phyloP scores from a whole-genome alignment of 1,284 basidiomycete species.

The Sutorius eximius region DNA sequence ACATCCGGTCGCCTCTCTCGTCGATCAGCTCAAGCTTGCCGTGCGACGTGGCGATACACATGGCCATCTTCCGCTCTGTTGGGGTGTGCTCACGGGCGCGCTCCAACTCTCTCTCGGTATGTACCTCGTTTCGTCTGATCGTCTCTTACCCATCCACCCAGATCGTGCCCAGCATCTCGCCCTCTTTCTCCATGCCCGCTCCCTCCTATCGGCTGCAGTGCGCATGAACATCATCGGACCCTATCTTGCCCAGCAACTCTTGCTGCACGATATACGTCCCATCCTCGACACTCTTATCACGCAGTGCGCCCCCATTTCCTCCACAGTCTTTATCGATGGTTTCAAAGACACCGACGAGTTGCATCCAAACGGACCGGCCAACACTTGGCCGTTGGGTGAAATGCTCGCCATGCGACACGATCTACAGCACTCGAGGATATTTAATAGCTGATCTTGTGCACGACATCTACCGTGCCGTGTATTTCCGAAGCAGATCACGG shows the following conservation, averaged over 20 bases:
- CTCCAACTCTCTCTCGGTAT: conserved; percentile 74
- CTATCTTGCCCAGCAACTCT: conserved; percentile 87
- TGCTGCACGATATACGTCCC: conserved; percentile 70
- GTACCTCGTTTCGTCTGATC: conserved; percentile 22
- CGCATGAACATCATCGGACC: conserved; percentile 92
- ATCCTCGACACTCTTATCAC: conserved; percentile 59
- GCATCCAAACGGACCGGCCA: conserved; percentile 62
- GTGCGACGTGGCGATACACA: conserved; percentile 64
- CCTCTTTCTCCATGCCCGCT: conserved; percentile 89
- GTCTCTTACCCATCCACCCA: conserved; percentile 32
- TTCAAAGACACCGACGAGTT: conserved; percentile 39
- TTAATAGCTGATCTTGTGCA: conserved; percentile 71
- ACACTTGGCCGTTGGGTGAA: conserved; percentile 97
- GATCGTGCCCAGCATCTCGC: conserved; percentile 81
- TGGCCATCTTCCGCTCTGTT: conserved; percentile 89
- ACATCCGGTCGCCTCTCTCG: conserved; percentile 35
- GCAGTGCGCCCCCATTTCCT: conserved; percentile 47
- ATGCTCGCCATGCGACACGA: conserved; percentile 90
- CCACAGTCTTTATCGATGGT: conserved; percentile 31
- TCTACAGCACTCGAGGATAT: conserved; percentile 92
- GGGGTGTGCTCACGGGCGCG: conserved; percentile 81
- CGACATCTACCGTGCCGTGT: not conserved
- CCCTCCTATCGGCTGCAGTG: conserved; percentile 87
- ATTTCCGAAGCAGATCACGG: not conserved
- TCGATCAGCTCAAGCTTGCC: conserved; percentile 67